Evolutionary conservation across 768 basidiomycete species (phyloP).

Genomic region (Hygrocybe coccinea): DNA sequence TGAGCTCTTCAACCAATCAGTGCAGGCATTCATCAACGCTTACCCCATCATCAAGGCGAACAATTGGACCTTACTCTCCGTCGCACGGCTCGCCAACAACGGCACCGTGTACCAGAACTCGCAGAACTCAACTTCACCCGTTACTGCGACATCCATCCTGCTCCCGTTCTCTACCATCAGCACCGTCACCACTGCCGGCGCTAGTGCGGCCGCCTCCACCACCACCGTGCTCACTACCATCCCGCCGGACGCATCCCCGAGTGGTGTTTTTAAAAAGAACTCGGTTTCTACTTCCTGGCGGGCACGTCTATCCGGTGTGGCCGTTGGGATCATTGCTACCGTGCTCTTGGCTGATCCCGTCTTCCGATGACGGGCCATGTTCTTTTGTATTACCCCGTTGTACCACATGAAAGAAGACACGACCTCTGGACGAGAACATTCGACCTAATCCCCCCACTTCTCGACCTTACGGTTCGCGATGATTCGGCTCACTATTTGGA

Average conservation of each 20-base stretch:
- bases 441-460: too few species aligned
- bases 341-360: neutral
- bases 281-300: neutral
- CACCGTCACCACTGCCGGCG: conserved; percentile 51
- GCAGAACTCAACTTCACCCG: conserved; percentile 29
- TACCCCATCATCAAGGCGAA: conserved; percentile 60
- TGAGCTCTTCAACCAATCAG: conserved; percentile 59
- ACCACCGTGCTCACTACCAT: conserved; percentile 48
- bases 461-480: too few species aligned
- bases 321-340: neutral
- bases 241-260: neutral
- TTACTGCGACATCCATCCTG: conserved; percentile 14
- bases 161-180: neutral
- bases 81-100: conserved; percentile 41
- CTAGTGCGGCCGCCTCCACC: conserved; percentile 47
- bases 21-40: conserved; percentile 60
- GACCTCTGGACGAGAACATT: conserved; percentile 11
- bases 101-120: conserved; percentile 48
- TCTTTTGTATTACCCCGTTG: neutral
- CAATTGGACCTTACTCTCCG: conserved; percentile 66
- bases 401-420: neutral
- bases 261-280: neutral
- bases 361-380: neutral
- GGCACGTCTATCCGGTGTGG: neutral
- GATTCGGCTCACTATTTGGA: too few species aligned